These are phyloP conservation scores for Exsudoporus frostii DNA, from an alignment of 768 basidiomycete species.

Conservation along the genomic window DNA sequence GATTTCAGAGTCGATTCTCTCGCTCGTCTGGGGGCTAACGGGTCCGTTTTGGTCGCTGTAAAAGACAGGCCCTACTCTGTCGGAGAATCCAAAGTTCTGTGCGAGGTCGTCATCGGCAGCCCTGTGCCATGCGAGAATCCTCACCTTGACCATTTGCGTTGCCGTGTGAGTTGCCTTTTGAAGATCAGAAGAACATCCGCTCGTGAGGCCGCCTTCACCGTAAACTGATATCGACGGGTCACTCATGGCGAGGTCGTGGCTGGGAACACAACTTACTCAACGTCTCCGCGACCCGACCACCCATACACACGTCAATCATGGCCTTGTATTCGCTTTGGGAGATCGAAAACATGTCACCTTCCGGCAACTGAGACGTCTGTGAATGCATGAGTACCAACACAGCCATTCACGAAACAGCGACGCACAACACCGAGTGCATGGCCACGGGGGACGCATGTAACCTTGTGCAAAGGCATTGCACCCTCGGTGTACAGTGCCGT, in stretches of 20 bases:
- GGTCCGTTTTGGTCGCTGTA: slow-evolving; percentile 69
- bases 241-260: slow-evolving; percentile 1
- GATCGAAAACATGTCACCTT: slow-evolving; percentile 71
- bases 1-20: slow-evolving; percentile 88
- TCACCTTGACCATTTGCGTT: slow-evolving; percentile 84
- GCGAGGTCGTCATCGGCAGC: background rate
- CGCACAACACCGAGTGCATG: slow-evolving; percentile 85
- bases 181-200: slow-evolving; percentile 90
- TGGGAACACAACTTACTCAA: slow-evolving; percentile 49
- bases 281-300: slow-evolving; percentile 94
- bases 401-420: slow-evolving; percentile 10
- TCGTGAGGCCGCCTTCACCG: slow-evolving; percentile 83
- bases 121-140: slow-evolving; percentile 10
- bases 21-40: slow-evolving; percentile 71
- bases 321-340: slow-evolving; percentile 74
- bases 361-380: slow-evolving; percentile 75
- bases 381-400: slow-evolving; percentile 12
- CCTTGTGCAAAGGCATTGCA: slow-evolving; percentile 96
- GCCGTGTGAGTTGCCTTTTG: slow-evolving; percentile 76
- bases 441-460: slow-evolving; percentile 95
- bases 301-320: slow-evolving; percentile 88
- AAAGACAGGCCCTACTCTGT: slow-evolving; percentile 78
- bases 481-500: slow-evolving; percentile 92
- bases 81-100: slow-evolving; percentile 77
- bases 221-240: slow-evolving; percentile 53